Conservation (phyloP, 2,329 filamentous ascomycete genomes). For the Pseudocercospora musae region DNA sequence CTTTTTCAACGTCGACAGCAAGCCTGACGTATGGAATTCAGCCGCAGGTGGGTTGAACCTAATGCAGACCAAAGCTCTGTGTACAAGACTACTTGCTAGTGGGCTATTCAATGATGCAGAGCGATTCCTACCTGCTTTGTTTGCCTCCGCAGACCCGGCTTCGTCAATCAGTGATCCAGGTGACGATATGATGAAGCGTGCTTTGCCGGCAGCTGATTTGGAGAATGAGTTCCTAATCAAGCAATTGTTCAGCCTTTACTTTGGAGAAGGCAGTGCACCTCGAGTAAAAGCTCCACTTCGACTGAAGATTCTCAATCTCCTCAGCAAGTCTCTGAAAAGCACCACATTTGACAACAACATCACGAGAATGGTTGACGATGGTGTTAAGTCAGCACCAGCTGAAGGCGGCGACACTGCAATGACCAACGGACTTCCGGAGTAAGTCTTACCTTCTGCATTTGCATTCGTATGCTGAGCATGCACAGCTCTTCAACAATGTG, state of each 20-base stretch:
- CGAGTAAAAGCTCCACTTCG: slow-evolving; percentile 66
- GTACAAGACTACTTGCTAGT: slow-evolving; percentile 71
- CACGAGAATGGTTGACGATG: slow-evolving; percentile 64
- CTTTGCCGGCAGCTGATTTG: slow-evolving; percentile 62
- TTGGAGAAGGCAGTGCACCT: slow-evolving; percentile 51
- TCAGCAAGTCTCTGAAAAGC: slow-evolving; percentile 73
- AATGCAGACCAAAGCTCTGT: slow-evolving; percentile 66
- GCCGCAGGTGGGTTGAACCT: slow-evolving; percentile 62
- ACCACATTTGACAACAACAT: slow-evolving; percentile 68
- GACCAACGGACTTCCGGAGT: slow-evolving; percentile 28
- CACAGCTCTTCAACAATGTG: neutral
- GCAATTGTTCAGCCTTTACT: slow-evolving; percentile 70
- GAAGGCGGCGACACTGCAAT: slow-evolving; percentile 33
- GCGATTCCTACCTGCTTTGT: slow-evolving; percentile 77
- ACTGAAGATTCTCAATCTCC: slow-evolving; percentile 69
- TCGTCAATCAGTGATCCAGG: slow-evolving; percentile 78
- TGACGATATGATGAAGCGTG: slow-evolving; percentile 83
- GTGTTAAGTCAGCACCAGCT: slow-evolving; percentile 48
- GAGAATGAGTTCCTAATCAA: slow-evolving; percentile 65
- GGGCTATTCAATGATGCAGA: slow-evolving; percentile 82
- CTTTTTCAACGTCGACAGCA: slow-evolving; percentile 65
- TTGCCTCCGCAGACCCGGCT: slow-evolving; percentile 78
- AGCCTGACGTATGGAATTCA: slow-evolving; percentile 67
- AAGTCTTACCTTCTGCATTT: slow-evolving; percentile 13
- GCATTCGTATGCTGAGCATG: slow-evolving; percentile 16